Evolutionary conservation across 768 basidiomycete species (phyloP), one percentile per base, ranked within the genome.

Genomic region (Sutorius australiensis): DNA sequence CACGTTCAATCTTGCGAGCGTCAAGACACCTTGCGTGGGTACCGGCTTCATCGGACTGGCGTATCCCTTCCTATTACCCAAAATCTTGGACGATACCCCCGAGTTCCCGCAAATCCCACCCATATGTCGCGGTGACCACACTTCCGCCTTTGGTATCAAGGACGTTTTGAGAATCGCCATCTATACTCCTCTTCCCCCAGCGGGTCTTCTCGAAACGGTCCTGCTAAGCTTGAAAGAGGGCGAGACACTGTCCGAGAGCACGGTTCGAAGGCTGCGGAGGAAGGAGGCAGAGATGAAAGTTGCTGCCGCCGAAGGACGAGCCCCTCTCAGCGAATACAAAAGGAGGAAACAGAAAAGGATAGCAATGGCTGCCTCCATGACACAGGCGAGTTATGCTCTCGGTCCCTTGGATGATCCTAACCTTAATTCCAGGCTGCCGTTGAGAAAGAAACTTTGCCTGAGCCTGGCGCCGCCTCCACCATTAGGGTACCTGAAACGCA

Each of bases 1-100:
- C 14, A 65, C 54, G 0, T 65, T 67, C 43, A 67, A 48, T 19
- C 65, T 67, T 34, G 65, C 65, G 8, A 65, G 62, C 6, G 46
- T 67, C 54, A 57, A 50, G 56, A 38, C 47, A 3, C 54, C 60
- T 9, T 56, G 27, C 27, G 30, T 56, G 13, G 65, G 64, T 28
- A 65, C 64, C 2, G 50, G 57, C 31, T 67, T 67, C 43, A 54
- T 67, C 14, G 64, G 64, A 30, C 32, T 67, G 33, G 50, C 50
- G 12, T 32, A 48, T 34, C 45, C 62, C 4, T 53, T 41, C 36
- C 19, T 33, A 31, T 40, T 5, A 24, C 13, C 8, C 30, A 16
- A 48, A 6, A 17, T 5, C 42, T 31, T 14, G 46, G 65, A 67
- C 17, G 65, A 65, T 11, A 57, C 54, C 7, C 59, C 62, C 6